A percentile compares a stretch with the other conserved stretches of the same genome.
These are phyloP conservation scores for Penicillium sp. DNA, from an alignment of 2,329 filamentous ascomycete species.

Conservation along the genomic window DNA sequence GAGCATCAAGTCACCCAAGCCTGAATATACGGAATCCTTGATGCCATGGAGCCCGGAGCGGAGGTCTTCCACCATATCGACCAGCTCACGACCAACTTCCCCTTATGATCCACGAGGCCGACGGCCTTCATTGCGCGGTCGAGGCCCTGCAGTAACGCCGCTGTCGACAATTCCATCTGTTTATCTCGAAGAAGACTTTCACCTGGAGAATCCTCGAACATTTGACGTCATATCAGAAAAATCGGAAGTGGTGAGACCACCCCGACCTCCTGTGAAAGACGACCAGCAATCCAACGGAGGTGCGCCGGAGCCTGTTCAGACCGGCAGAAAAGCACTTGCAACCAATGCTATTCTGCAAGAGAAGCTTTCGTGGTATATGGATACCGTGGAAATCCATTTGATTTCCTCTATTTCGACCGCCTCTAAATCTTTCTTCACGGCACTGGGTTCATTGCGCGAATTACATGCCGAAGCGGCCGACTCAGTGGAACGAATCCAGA, in stretches of 20 bases:
- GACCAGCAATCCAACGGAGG: conserved; percentile 59
- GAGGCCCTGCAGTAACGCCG: conserved; percentile 73
- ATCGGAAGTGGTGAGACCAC: conserved; percentile 85
- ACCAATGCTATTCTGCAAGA: conserved; percentile 98
- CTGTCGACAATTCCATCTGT: conserved; percentile 88
- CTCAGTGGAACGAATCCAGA: conserved; percentile 83
- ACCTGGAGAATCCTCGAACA: conserved; percentile 90
- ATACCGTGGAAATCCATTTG: conserved; percentile 95
- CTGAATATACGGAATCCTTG: conserved; percentile 52
- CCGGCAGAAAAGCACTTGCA: conserved; percentile 77
- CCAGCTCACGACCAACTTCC: conserved; percentile 45
- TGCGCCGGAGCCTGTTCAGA: conserved; percentile 55
- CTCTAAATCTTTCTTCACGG: conserved; percentile 94
- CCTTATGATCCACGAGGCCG: conserved; percentile 52
- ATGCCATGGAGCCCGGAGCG: conserved; percentile 48
- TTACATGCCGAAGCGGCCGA: conserved; percentile 89
- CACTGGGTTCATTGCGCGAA: conserved; percentile 84
- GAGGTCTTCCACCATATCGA: conserved; percentile 44
- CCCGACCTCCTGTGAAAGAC: conserved; percentile 55
- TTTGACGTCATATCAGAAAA: conserved; percentile 97
- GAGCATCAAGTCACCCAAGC: conserved; percentile 46
- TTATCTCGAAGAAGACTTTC: conserved; percentile 94
- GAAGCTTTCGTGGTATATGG: conserved; percentile 99
- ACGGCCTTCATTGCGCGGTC: conserved; percentile 55
- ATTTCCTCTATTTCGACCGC: conserved; percentile 96